These are phyloP conservation scores for Neonectria magnoliae DNA, from an alignment of 2,329 filamentous ascomycete genomes.

Conservation along the genomic window DNA sequence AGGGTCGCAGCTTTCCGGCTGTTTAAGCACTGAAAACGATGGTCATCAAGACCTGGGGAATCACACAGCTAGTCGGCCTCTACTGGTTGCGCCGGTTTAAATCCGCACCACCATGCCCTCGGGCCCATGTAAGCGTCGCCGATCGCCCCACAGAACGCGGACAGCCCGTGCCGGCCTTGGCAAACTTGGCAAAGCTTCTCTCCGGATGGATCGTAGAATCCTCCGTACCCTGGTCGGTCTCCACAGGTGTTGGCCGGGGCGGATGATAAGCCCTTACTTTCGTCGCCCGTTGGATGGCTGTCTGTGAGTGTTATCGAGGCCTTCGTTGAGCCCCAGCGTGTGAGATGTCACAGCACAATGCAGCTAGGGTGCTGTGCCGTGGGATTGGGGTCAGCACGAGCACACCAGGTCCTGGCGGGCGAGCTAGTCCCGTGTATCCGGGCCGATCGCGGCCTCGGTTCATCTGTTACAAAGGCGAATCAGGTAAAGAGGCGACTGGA, in stretches of 20 bases:
- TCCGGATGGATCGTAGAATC: neutral
- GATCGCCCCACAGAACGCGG: conserved; percentile 11
- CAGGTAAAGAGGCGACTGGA: neutral
- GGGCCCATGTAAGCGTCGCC: neutral
- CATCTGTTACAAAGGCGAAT: neutral
- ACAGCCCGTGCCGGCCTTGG: conserved; percentile 12
- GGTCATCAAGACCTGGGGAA: neutral
- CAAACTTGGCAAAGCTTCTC: conserved; percentile 14
- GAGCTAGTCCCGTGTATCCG: neutral
- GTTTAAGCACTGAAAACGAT: neutral
- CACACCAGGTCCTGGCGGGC: neutral
- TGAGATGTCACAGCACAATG: neutral
- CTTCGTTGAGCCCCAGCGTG: too few relatives aligned
- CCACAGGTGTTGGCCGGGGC: neutral
- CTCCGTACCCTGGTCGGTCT: neutral
- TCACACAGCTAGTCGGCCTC: neutral
- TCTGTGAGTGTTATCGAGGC: neutral
- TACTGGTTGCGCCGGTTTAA: neutral
- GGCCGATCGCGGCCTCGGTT: neutral
- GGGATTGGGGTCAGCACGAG: neutral
- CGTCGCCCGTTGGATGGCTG: neutral
- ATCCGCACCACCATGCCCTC: neutral
- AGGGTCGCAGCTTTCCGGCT: neutral
- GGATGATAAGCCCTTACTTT: neutral
- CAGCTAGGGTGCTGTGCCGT: neutral